These are phyloP conservation scores for Solanum habrochaites DNA, from an alignment of 257 asterid species.

Conservation along the genomic window DNA sequence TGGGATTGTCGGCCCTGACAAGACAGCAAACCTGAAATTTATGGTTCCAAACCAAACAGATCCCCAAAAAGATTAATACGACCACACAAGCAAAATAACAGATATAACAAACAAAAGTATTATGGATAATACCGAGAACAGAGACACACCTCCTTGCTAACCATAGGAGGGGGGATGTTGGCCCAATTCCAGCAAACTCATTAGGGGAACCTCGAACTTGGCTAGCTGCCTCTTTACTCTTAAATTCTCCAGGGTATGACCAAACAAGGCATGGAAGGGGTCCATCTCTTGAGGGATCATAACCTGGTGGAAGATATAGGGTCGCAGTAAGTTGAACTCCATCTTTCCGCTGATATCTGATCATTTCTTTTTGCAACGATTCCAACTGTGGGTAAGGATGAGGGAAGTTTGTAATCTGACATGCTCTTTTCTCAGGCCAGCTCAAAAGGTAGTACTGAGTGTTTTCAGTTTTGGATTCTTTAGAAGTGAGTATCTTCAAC, in stretches of 20 bases:
- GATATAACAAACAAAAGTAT: background rate
- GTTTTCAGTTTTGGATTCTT: slow-evolving; percentile 93
- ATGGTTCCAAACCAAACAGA: background rate
- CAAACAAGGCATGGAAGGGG: slow-evolving; percentile 98
- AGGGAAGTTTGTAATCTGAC: slow-evolving; percentile 82
- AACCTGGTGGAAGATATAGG: slow-evolving; percentile 82
- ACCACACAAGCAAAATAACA: background rate
- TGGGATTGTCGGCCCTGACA: slow-evolving; percentile 97
- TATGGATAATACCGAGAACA: slow-evolving; percentile 8
- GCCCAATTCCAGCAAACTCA: slow-evolving; percentile 92
- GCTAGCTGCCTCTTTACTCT: slow-evolving; percentile 95
- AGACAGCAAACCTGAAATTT: slow-evolving; percentile 64
- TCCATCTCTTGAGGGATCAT: slow-evolving; percentile 83
- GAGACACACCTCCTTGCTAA: slow-evolving; percentile 68
- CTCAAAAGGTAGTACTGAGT: slow-evolving; percentile 69
- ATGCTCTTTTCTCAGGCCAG: slow-evolving; percentile 85
- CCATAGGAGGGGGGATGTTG: slow-evolving; percentile 96
- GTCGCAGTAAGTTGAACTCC: slow-evolving; percentile 99
- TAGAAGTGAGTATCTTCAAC: slow-evolving; percentile 66
- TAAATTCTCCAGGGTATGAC: slow-evolving; percentile 99
- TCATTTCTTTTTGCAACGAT: slow-evolving; percentile 87
- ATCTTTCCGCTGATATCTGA: slow-evolving; percentile 83
- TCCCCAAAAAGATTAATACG: background rate
- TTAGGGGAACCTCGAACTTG: slow-evolving; percentile 99
- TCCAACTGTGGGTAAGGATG: slow-evolving; percentile 96